phyloP scores from a whole-genome alignment of 75 land plant genomes.

The Pinus taeda region DNA sequence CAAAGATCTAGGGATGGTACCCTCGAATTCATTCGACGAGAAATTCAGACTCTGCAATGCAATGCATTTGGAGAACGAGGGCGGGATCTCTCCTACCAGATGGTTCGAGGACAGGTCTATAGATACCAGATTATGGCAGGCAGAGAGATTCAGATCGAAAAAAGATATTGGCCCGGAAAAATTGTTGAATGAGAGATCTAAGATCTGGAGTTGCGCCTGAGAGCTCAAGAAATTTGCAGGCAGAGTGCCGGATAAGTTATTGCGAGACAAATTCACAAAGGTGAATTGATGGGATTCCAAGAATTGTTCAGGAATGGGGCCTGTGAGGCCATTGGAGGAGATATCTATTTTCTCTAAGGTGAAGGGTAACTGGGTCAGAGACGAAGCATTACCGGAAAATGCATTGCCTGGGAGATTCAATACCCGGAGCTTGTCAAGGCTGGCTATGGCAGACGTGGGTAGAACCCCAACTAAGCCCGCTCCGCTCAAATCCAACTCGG shows the following conservation, averaged over 20 bases:
- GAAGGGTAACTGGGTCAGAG: slow-evolving; percentile 27
- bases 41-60: slow-evolving; percentile 41
- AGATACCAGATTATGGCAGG: slow-evolving; percentile 35
- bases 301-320: slow-evolving; percentile 29
- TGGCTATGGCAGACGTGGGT: slow-evolving; percentile 29
- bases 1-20: slow-evolving; percentile 37
- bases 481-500: slow-evolving; percentile 35
- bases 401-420: slow-evolving; percentile 46
- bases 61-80: slow-evolving; percentile 31
- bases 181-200: slow-evolving; percentile 80
- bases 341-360: slow-evolving; percentile 34
- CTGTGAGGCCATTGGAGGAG: slow-evolving; percentile 33
- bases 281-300: slow-evolving; percentile 27
- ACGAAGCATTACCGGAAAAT: slow-evolving; percentile 28
- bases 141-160: slow-evolving; percentile 4
- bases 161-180: slow-evolving; percentile 43
- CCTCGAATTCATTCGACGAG: slow-evolving; percentile 44
- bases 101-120: slow-evolving; percentile 52
- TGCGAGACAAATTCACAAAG: slow-evolving; percentile 36
- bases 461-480: slow-evolving; percentile 26
- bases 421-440: slow-evolving; percentile 37
- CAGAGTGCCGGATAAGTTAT: slow-evolving; percentile 47
- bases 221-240: slow-evolving; percentile 18
- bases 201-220: slow-evolving; percentile 36
- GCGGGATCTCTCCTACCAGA: slow-evolving; percentile 25